These are phyloP conservation scores for Kwoniella europaea DNA, from an alignment of 768 basidiomycete genomes.

Conservation along the genomic window DNA sequence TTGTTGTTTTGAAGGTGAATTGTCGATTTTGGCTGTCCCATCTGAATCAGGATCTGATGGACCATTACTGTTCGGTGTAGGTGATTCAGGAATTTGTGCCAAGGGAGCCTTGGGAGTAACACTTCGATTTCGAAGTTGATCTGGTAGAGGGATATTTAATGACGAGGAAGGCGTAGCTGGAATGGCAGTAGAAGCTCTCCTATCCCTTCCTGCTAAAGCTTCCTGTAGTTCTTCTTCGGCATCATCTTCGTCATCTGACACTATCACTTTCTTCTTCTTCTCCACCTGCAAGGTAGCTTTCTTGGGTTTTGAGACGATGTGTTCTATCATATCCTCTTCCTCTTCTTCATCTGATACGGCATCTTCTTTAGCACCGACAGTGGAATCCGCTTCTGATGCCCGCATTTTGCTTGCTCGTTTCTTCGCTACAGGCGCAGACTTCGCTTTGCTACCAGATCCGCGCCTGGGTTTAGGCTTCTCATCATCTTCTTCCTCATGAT, in stretches of 20 bases:
- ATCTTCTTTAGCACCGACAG: slow-evolving; percentile 17
- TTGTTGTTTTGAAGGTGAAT: slow-evolving; percentile 18
- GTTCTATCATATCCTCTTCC: slow-evolving; percentile 25
- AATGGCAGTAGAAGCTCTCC: slow-evolving; percentile 20
- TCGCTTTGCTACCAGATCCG: slow-evolving; percentile 16
- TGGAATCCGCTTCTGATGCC: slow-evolving; percentile 21
- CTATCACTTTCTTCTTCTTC: slow-evolving; percentile 22
- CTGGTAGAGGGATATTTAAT: slow-evolving; percentile 11
- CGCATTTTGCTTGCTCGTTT: slow-evolving; percentile 19
- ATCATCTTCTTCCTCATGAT: slow-evolving; percentile 28
- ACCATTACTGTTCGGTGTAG: background rate
- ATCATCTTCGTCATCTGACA: slow-evolving; percentile 26
- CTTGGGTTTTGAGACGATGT: slow-evolving; percentile 8
- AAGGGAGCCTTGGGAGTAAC: slow-evolving; percentile 13
- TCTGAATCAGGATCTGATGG: slow-evolving; percentile 14
- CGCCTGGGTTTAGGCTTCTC: slow-evolving; percentile 28
- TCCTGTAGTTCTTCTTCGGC: slow-evolving; percentile 30
- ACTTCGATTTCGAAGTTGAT: background rate
- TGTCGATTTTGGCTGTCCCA: slow-evolving; percentile 14
- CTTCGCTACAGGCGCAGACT: slow-evolving; percentile 17
- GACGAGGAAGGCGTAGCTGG: slow-evolving; percentile 2
- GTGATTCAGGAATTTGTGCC: slow-evolving; percentile 1
- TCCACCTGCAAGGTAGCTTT: slow-evolving; percentile 1
- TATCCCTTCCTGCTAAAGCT: slow-evolving; percentile 20
- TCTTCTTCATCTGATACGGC: slow-evolving; percentile 25